Evolutionary conservation across 1,284 basidiomycete genomes (phyloP).

Genomic region (Trametes pubescens): DNA sequence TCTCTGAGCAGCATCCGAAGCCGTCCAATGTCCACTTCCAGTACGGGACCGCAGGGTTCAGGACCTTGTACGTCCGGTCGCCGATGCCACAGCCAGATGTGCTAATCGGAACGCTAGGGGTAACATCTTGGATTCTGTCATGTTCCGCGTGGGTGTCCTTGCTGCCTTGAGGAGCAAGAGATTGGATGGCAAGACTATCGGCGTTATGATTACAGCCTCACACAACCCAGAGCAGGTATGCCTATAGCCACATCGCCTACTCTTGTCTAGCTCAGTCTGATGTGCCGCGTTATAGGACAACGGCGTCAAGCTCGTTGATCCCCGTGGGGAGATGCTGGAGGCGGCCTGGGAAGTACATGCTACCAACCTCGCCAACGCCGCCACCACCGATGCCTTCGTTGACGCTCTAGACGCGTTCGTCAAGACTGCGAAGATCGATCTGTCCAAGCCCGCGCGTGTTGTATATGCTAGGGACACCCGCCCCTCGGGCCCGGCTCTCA

Average conservation of each 20-base stretch:
- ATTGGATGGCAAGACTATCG: slow-evolving; percentile 90
- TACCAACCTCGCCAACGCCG: slow-evolving; percentile 89
- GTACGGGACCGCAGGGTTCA: slow-evolving; percentile 97
- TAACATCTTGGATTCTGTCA: slow-evolving; percentile 85
- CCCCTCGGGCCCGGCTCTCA: slow-evolving; percentile 86
- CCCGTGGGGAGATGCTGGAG: slow-evolving; percentile 99
- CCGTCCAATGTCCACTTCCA: slow-evolving; percentile 72
- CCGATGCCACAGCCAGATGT: slow-evolving; percentile 1
- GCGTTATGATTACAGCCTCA: slow-evolving; percentile 99
- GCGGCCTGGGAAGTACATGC: slow-evolving; percentile 93
- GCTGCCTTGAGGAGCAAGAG: slow-evolving; percentile 92
- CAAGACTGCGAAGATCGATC: slow-evolving; percentile 76
- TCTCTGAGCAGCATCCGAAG: slow-evolving; percentile 70
- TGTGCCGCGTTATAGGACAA: slow-evolving; percentile 76
- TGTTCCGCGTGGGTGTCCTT: slow-evolving; percentile 93
- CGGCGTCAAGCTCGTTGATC: slow-evolving; percentile 98
- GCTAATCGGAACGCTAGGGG: slow-evolving; percentile 58
- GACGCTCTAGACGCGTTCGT: slow-evolving; percentile 73
- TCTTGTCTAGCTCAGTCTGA: not conserved
- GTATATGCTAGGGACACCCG: slow-evolving; percentile 95
- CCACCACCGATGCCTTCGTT: slow-evolving; percentile 77
- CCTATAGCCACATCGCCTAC: slow-evolving; percentile 8
- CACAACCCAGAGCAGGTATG: slow-evolving; percentile 95
- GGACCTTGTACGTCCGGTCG: slow-evolving; percentile 78
- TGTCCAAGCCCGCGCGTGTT: slow-evolving; percentile 81